phyloP scores from a whole-genome alignment of 768 basidiomycete genomes.

The Calocybe cyanea region DNA sequence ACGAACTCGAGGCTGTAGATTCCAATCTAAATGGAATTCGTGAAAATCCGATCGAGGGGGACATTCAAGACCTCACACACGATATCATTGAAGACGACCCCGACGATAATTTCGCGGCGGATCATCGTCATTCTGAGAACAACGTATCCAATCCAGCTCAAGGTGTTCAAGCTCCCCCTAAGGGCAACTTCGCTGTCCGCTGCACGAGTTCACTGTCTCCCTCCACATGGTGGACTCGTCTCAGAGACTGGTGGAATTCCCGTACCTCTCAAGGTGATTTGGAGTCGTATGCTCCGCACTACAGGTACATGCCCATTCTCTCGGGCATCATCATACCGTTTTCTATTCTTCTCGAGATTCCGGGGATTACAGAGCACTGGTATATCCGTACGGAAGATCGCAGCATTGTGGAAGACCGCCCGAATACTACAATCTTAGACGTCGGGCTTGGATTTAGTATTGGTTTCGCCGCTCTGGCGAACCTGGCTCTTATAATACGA shows the following conservation, averaged over 20 bases:
- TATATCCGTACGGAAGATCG: conserved; percentile 54
- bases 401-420: conserved; percentile 39
- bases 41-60: neutral
- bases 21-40: neutral
- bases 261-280: conserved; percentile 21
- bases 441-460: conserved; percentile 65
- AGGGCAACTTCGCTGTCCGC: too few relatives aligned
- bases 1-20: neutral
- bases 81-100: conserved; percentile 4
- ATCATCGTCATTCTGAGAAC: conserved; percentile 9
- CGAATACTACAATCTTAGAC: conserved; percentile 57
- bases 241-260: conserved; percentile 19
- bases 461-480: conserved; percentile 64
- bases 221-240: conserved; percentile 12
- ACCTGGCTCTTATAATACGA: conserved; percentile 59
- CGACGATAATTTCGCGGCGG: neutral
- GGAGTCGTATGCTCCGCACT: conserved; percentile 45
- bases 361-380: conserved; percentile 74
- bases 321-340: conserved; percentile 72
- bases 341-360: conserved; percentile 78
- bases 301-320: conserved; percentile 61
- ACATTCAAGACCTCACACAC: neutral
- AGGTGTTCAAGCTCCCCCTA: too few relatives aligned
- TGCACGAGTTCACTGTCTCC: neutral
- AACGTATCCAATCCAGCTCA: too few relatives aligned